Base-by-base conservation (phyloP, 208 protist genomes). In the Leishmania lainsoni region DNA sequence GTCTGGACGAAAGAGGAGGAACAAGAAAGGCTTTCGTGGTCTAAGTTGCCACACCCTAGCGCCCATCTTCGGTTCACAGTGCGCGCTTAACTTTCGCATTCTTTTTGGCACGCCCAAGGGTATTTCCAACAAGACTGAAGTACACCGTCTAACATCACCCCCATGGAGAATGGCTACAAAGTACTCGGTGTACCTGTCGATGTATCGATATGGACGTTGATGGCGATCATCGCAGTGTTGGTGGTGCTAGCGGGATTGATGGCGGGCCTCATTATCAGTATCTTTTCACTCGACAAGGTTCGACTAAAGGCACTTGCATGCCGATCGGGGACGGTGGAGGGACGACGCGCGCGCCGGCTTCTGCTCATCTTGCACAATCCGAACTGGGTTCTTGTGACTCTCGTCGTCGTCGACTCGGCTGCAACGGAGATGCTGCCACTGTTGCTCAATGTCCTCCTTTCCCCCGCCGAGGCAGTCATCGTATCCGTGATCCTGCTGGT, bases 371-470 rank as follows among this genome's bases (percentile, higher is more conserved):
- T 93, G 35, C 80, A 87, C 12, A 81, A 93, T 63, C 90, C 90
- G 35, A 85, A 95, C 74, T 95, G 92, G 90, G 52, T 95, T 54
- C 87, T 95, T 48, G 89, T 95, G 32, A 93, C 92, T 16, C 87
- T 95, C 26, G 81, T 95, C 17, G 68, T 93, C 61, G 80, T 87
- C 59, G 85, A 92, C 52, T 90, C 89, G 29, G 74, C 90, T 4
- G 92, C 89, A 10, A 83, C 91, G 20, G 90, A 95, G 69, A 91
- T 91, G 87, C 82, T 96, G 87, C 93, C 93, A 5, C 75, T 96
- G 48, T 61, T 96, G 17, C 86, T 96, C 48, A 85, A 93, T 35
- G 84, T 84, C 77, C 76, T 95, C 56, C 54, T 95, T 26, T 89
- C 91, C 58, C 89, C 88, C 5, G 56, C 87, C 39, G 79, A 81